Base-by-base conservation (phyloP, 208 protist genomes). In the Acanthamoeba polyphaga region DNA sequence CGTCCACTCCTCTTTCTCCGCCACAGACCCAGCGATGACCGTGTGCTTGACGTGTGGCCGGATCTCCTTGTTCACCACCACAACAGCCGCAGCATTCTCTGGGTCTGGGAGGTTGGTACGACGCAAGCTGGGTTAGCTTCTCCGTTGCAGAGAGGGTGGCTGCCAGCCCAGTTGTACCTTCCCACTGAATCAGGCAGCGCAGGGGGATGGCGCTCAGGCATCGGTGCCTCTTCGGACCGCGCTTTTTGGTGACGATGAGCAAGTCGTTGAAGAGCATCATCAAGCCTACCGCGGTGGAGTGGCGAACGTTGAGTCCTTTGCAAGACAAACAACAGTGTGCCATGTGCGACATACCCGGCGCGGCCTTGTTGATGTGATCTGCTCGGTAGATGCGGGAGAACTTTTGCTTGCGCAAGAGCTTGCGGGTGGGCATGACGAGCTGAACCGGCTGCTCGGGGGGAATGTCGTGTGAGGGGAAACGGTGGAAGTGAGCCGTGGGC, bases 201-300 rank as follows among this genome's bases (percentile, higher is more conserved):
- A 82, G 72, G 1, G n/a, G n/a, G 22, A 82, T 82, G 32, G 72
- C 72, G 19, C 3, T 24, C 19, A 82, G 15, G 13, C 72, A 82
- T 6, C 29, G 2, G 19, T 82, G 72, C 34, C 53, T 82, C 72
- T 82, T 82, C 9, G 72, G 10, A 7, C 72, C 72, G 1, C 32
- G 34, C 29, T 82, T 82, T 38, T 82, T 82, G 1, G 72, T 82
- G 34, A 82, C 72, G 3, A 82, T 22, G 6, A 82, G 2, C 72
- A 82, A n/a, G 72, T 82, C 72, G 43, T 82, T 82, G 72, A 82
- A 82, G 10, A 82, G 34, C 34, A 82, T 82, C n/a, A 82, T 24
- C 34, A 53, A 51, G 22, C 68, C 68, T 76, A n/a, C 17, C 2
- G 58, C 12, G 22, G 22, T 15, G 17, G 15, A 62, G 15, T 62